A percentile compares a stretch with the other conserved stretches of the same genome.
Evolutionary conservation across 2,329 filamentous ascomycete species (phyloP).

Genomic region (Celoporthe dispersa): DNA sequence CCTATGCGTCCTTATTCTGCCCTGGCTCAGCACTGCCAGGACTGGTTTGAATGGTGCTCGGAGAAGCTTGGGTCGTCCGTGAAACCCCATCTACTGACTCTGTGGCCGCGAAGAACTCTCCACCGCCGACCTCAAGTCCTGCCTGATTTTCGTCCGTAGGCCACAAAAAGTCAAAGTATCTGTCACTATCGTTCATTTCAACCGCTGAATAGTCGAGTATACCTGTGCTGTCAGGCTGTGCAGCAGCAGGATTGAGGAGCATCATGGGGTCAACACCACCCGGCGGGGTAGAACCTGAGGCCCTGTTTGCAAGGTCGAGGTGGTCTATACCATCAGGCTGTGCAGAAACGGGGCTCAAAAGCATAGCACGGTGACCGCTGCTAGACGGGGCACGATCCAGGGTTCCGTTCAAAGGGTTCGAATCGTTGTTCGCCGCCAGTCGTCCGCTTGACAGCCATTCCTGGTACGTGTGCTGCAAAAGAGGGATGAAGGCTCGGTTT

Average conservation of each 20-base stretch:
- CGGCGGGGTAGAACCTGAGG: neutral
- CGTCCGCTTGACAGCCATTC: neutral
- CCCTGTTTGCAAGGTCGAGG: neutral
- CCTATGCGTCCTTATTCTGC: neutral
- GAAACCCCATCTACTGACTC: neutral
- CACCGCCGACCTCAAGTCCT: neutral
- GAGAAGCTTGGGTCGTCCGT: neutral
- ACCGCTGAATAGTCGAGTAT: neutral
- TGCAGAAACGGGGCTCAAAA: neutral
- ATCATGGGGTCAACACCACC: neutral
- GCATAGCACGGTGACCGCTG: neutral
- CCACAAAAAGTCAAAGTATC: neutral
- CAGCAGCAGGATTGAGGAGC: neutral
- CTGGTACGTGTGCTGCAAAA: neutral
- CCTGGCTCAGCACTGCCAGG: accelerated
- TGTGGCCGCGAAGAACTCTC: neutral
- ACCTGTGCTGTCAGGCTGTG: neutral
- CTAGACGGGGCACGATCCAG: neutral
- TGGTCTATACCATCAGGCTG: neutral
- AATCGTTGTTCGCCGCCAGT: neutral
- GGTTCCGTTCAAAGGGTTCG: neutral
- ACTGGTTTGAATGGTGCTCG: neutral
- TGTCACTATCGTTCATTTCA: neutral
- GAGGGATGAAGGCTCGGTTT: neutral
- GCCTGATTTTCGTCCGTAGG: too few relatives aligned